Conservation (phyloP, 2,329 filamentous ascomycete species). For the Neopestalotiopsis rosae region DNA sequence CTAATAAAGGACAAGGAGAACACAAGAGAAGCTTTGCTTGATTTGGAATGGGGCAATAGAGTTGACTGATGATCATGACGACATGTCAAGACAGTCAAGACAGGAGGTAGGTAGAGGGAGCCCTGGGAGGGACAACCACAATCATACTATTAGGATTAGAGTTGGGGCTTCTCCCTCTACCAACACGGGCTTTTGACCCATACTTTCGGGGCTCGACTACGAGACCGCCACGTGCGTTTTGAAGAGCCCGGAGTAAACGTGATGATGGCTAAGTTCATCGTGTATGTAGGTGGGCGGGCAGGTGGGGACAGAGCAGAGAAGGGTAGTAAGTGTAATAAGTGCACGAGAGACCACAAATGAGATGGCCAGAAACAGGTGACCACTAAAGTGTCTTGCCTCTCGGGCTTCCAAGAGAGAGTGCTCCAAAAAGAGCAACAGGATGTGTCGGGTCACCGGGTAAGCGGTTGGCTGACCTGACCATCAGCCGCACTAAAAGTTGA, state of each 20-base stretch:
- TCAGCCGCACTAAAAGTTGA: background rate
- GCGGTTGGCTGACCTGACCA: background rate
- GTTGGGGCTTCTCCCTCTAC: background rate
- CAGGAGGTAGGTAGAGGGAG: background rate
- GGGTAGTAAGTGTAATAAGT: background rate
- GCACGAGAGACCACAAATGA: background rate
- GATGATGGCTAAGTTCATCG: background rate
- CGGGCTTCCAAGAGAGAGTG: background rate
- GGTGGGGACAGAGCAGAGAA: background rate
- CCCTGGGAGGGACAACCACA: background rate
- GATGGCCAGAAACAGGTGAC: background rate
- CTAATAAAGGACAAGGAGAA: background rate
- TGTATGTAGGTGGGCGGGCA: background rate
- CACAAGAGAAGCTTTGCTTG: background rate
- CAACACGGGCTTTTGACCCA: background rate
- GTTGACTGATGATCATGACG: slow-evolving; percentile 2
- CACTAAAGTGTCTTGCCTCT: background rate
- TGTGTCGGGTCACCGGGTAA: background rate
- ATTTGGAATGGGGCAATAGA: background rate
- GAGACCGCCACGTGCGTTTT: background rate
- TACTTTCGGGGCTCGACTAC: slow-evolving; percentile 1
- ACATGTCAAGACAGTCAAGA: slow-evolving; percentile 4
- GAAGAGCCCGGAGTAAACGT: background rate
- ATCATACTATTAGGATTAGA: slow-evolving; percentile 3
- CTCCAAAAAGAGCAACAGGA: background rate